Conservation (phyloP, 768 basidiomycete species). For the Fomitopsis pulvina region DNA sequence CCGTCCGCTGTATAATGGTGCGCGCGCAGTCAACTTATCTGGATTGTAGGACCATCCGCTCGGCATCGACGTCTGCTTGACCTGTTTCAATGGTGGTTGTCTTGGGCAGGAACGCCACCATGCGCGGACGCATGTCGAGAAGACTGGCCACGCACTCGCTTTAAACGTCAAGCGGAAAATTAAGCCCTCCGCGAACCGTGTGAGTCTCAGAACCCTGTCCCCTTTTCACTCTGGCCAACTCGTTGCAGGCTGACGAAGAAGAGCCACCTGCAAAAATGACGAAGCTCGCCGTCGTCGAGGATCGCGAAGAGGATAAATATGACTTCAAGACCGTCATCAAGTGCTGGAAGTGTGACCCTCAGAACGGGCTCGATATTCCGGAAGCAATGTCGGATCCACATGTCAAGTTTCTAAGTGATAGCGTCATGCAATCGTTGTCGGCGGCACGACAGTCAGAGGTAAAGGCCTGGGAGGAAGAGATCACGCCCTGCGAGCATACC, state of each 20-base stretch:
- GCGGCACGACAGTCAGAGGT: slow-evolving; percentile 92
- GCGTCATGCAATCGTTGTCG: slow-evolving; percentile 74
- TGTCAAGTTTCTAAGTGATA: slow-evolving; percentile 53
- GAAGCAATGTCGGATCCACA: slow-evolving; percentile 31
- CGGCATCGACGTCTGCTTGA: slow-evolving; percentile 86
- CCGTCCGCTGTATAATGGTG: slow-evolving; percentile 3
- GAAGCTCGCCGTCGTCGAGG: slow-evolving; percentile 83
- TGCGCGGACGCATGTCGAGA: slow-evolving; percentile 62
- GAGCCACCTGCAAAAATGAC: slow-evolving; percentile 88
- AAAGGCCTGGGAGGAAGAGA: slow-evolving; percentile 97
- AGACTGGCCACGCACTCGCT: slow-evolving; percentile 68
- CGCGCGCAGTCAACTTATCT: background rate
- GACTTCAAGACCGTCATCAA: slow-evolving; percentile 56
- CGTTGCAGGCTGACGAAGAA: slow-evolving; percentile 52
- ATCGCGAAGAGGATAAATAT: slow-evolving; percentile 87
- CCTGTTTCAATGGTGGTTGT: slow-evolving; percentile 94
- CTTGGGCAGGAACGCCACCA: slow-evolving; percentile 58
- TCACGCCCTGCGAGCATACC: slow-evolving; percentile 79
- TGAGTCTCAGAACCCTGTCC: slow-evolving; percentile 32
- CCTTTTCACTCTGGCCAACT: background rate
- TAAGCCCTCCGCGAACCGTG: slow-evolving; percentile 59
- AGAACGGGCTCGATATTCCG: slow-evolving; percentile 38
- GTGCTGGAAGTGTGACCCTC: slow-evolving; percentile 69
- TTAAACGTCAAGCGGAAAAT: slow-evolving; percentile 73
- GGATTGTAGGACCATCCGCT: slow-evolving; percentile 54